phyloP scores from a whole-genome alignment of 805 yeast species.

The Yamadazyma insecticola region DNA sequence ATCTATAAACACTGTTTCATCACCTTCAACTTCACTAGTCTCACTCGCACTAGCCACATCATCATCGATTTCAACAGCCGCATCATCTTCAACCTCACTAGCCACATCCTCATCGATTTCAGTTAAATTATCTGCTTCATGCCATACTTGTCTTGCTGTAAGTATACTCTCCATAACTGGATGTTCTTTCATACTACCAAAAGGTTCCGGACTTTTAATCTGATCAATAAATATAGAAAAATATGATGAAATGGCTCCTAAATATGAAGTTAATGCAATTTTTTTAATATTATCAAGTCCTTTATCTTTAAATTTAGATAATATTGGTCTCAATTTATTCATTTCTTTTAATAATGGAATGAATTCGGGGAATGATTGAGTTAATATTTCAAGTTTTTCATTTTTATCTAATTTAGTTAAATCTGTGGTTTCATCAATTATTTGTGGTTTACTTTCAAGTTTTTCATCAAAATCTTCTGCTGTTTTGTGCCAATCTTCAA shows the following conservation, averaged over 20 bases:
- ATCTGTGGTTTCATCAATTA: conserved; percentile 32
- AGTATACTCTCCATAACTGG: conserved; percentile 86
- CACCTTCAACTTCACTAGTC: conserved; percentile 10
- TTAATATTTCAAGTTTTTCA: conserved; percentile 51
- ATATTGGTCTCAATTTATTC: conserved; percentile 15
- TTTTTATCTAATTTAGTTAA: conserved; percentile 40
- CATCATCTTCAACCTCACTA: conserved; percentile 5
- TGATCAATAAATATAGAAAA: conserved; percentile 67
- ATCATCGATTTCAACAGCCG: conserved; percentile 11
- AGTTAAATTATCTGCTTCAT: conserved; percentile 54
- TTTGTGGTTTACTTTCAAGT: conserved; percentile 14
- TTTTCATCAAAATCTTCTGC: conserved; percentile 42
- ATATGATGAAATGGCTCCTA: conserved; percentile 75
- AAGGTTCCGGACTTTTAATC: conserved; percentile 48
- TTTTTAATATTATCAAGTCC: conserved; percentile 45
- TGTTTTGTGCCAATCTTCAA: conserved; percentile 71
- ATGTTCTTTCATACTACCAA: conserved; percentile 69
- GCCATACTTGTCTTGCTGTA: conserved; percentile 82
- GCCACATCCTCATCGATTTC: conserved; percentile 1
- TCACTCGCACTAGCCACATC: conserved; percentile 12
- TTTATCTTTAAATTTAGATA: conserved; percentile 14
- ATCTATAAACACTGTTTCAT: conserved; percentile 11
- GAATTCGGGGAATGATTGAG: conserved; percentile 76
- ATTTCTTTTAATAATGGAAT: conserved; percentile 69
- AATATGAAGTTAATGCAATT: conserved; percentile 71